Percentiles rank a stretch among this genome's conserved stretches.
phyloP scores from a whole-genome alignment of 176 grass and related monocot species.

The Cocos nucifera region DNA sequence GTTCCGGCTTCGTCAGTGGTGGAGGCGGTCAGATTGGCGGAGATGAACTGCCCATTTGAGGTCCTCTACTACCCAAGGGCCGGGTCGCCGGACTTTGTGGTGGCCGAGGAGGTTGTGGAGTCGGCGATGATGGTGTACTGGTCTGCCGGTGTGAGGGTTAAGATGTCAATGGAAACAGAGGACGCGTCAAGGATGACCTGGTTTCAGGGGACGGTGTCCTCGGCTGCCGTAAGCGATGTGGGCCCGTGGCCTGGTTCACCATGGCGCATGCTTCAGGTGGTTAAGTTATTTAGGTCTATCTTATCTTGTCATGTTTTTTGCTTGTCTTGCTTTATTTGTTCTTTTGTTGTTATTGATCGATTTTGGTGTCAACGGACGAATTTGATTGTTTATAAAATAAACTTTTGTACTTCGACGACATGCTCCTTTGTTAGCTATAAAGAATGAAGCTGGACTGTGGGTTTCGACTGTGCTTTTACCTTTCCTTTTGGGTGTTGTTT shows the following conservation, averaged over 20 bases:
- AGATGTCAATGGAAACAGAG: constrained; percentile 40
- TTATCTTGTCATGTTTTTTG: not conserved
- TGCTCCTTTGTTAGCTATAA: no score
- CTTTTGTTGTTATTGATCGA: no score
- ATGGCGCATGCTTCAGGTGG: constrained; percentile 58
- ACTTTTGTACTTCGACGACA: no score
- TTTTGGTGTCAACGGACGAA: no score
- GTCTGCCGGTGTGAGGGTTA: constrained; percentile 24
- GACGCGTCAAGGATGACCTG: constrained; percentile 24
- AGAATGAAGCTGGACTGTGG: no score
- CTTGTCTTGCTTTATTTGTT: not conserved
- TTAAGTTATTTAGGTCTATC: not conserved
- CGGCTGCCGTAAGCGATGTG: not conserved
- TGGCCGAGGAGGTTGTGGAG: constrained; percentile 45
- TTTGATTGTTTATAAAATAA: no score
- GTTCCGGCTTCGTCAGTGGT: constrained; percentile 32
- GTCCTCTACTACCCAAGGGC: constrained; percentile 45
- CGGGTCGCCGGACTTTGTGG: constrained; percentile 47
- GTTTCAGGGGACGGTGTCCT: constrained; percentile 30
- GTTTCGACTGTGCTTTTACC: no score
- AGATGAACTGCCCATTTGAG: constrained; percentile 26
- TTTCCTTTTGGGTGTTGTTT: no score
- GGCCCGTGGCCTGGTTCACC: constrained; percentile 16
- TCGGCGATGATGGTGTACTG: constrained; percentile 8
- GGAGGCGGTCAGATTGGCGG: constrained; percentile 31